Evolutionary conservation across 1,139 yeast species (phyloP).

Genomic region (Zygosaccharomyces sapae): DNA sequence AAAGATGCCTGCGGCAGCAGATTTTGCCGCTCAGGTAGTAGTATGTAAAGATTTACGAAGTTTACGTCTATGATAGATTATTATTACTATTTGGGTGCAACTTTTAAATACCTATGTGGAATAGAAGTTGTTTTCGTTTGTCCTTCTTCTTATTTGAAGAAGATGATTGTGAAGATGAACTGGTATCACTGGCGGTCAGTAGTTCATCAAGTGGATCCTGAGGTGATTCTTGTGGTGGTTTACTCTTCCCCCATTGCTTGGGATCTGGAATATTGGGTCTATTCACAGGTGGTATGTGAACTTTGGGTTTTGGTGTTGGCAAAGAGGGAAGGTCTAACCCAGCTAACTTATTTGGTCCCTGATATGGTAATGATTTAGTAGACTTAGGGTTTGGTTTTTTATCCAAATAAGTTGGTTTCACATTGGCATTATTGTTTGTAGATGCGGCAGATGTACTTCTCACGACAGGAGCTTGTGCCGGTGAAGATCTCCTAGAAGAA

Average conservation of each 20-base stretch:
- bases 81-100: not conserved
- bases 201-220: conserved; percentile 11
- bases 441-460: conserved; percentile 21
- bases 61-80: not conserved
- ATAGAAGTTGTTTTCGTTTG: conserved; percentile 46
- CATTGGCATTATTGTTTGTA: conserved; percentile 13
- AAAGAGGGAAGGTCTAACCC: conserved; percentile 52
- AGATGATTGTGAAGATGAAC: conserved; percentile 7
- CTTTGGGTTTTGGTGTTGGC: conserved; percentile 41
- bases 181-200: not conserved
- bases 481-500: conserved; percentile 9
- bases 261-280: conserved; percentile 35
- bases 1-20: conserved; percentile 67
- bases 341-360: conserved; percentile 24
- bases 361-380: conserved; percentile 19
- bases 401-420: conserved; percentile 29
- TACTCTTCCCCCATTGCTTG: conserved; percentile 30
- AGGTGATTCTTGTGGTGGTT: not conserved
- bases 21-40: conserved; percentile 39
- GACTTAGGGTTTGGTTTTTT: conserved; percentile 15
- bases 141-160: conserved; percentile 31
- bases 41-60: not conserved
- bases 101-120: conserved; percentile 41
- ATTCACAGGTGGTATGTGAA: conserved; percentile 41
- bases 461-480: conserved; percentile 19